Conservation (phyloP, 768 basidiomycete genomes). For the Galerina marginata region DNA sequence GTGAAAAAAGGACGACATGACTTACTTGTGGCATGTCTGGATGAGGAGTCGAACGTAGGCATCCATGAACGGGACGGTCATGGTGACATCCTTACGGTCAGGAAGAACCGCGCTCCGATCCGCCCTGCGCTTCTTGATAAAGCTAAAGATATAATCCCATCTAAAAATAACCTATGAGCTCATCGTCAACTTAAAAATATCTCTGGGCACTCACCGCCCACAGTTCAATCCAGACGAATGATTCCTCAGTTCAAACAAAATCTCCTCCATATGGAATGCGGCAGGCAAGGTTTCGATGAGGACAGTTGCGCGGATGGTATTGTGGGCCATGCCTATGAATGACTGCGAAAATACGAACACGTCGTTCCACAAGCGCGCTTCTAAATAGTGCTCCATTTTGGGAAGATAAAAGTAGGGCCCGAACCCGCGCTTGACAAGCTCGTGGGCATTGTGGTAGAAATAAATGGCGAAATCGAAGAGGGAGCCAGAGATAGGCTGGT, state of each 20-base stretch:
- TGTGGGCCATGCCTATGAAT: constrained; percentile 84
- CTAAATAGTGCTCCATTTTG: constrained; percentile 99
- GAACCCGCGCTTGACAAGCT: constrained; percentile 83
- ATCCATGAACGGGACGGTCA: constrained; percentile 99
- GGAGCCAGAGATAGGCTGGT: constrained; percentile 86
- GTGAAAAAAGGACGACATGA: background rate
- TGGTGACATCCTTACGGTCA: constrained; percentile 95
- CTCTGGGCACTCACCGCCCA: constrained; percentile 65
- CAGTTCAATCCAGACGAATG: constrained; percentile 97
- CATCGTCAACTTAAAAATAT: constrained; percentile 14
- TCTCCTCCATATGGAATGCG: constrained; percentile 99
- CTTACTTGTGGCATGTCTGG: constrained; percentile 95
- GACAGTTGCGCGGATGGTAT: constrained; percentile 91
- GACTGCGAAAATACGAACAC: constrained; percentile 94
- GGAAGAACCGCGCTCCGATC: constrained; percentile 91
- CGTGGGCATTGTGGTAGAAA: constrained; percentile 96
- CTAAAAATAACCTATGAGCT: constrained; percentile 44
- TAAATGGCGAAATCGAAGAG: constrained; percentile 97
- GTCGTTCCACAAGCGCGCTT: constrained; percentile 98
- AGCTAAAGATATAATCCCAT: constrained; percentile 97
- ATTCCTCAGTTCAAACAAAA: constrained; percentile 93
- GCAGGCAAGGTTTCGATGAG: constrained; percentile 97
- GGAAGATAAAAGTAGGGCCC: constrained; percentile 99
- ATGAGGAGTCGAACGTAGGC: constrained; percentile 95
- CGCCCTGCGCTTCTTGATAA: constrained; percentile 96